phyloP scores from a whole-genome alignment of 495 filamentous ascomycete species.

The Hapsidospora chrysogenum region DNA sequence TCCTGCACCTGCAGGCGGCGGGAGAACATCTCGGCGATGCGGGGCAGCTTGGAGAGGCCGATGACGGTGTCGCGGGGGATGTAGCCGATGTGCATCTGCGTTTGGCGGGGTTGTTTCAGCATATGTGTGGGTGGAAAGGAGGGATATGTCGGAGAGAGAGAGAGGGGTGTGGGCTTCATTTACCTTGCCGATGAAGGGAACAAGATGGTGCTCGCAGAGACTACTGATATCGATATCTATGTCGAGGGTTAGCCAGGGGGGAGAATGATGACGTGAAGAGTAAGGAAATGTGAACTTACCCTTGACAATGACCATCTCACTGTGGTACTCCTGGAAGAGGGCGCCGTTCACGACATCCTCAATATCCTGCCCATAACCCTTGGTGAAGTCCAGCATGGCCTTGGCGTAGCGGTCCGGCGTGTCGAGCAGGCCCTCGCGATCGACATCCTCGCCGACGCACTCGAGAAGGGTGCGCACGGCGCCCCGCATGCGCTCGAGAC shows the following conservation, averaged over 20 bases:
- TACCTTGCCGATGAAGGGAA: conserved; percentile 93
- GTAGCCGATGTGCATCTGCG: conserved; percentile 98
- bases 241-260: no score
- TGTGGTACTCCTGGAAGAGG: conserved; percentile 92
- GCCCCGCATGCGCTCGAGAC: conserved; percentile 62
- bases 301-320: conserved; percentile 93
- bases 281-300: no score
- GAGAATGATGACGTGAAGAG: no score
- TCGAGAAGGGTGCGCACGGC: conserved; percentile 85
- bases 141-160: background rate
- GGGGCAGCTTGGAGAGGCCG: conserved; percentile 85
- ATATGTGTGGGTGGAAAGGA: background rate
- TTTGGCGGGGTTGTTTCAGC: background rate
- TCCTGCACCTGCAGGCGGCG: conserved; percentile 90
- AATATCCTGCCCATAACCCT: conserved; percentile 94
- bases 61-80: conserved; percentile 77
- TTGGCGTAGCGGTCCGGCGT: conserved; percentile 89
- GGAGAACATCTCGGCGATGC: conserved; percentile 94
- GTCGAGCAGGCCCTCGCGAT: conserved; percentile 71
- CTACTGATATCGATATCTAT: conserved; percentile 95
- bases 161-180: conserved; percentile 28
- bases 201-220: conserved; percentile 93
- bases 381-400: conserved; percentile 97
- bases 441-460: conserved; percentile 89
- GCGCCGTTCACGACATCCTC: conserved; percentile 84